phyloP scores from a whole-genome alignment of 2,329 filamentous ascomycete genomes.

The Hortaea werneckii region DNA sequence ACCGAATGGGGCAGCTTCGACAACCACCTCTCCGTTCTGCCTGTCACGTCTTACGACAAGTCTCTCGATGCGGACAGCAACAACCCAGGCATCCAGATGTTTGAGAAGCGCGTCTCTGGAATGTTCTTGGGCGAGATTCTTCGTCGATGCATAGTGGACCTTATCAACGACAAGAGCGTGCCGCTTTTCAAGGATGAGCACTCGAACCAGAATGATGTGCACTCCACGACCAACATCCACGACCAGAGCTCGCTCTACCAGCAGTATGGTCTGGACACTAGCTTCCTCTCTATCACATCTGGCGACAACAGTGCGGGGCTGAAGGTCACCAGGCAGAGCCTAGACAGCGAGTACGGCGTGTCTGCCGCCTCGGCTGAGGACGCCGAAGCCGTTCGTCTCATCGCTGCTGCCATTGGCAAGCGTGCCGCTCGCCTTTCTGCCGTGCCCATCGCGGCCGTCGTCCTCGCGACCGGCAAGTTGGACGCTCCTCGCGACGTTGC shows the following conservation, averaged over 20 bases:
- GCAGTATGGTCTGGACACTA: slow-evolving; percentile 84
- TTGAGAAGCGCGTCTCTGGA: slow-evolving; percentile 94
- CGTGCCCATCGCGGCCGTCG: slow-evolving; percentile 74
- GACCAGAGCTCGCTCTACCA: slow-evolving; percentile 58
- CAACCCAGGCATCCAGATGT: slow-evolving; percentile 96
- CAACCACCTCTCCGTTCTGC: slow-evolving; percentile 80
- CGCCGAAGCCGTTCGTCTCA: slow-evolving; percentile 73
- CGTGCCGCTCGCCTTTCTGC: slow-evolving; percentile 81
- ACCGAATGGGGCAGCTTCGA: slow-evolving; percentile 98
- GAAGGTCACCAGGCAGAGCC: slow-evolving; percentile 62
- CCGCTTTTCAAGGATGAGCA: slow-evolving; percentile 68
- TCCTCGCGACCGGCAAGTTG: slow-evolving; percentile 70
- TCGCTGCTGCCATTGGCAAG: slow-evolving; percentile 74
- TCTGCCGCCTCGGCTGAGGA: slow-evolving; percentile 71
- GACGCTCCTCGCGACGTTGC: slow-evolving; percentile 26
- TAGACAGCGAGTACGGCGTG: slow-evolving; percentile 68
- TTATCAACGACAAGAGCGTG: slow-evolving; percentile 57
- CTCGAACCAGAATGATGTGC: slow-evolving; percentile 56
- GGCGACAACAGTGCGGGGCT: slow-evolving; percentile 66
- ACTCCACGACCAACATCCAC: slow-evolving; percentile 60
- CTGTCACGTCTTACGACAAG: slow-evolving; percentile 72
- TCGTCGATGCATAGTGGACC: slow-evolving; percentile 61
- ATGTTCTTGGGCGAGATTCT: slow-evolving; percentile 98
- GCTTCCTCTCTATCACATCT: slow-evolving; percentile 78
- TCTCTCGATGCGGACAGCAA: slow-evolving; percentile 68